Evolutionary conservation across 1,139 yeast genomes (phyloP).

Genomic region (Candida neerlandica): DNA sequence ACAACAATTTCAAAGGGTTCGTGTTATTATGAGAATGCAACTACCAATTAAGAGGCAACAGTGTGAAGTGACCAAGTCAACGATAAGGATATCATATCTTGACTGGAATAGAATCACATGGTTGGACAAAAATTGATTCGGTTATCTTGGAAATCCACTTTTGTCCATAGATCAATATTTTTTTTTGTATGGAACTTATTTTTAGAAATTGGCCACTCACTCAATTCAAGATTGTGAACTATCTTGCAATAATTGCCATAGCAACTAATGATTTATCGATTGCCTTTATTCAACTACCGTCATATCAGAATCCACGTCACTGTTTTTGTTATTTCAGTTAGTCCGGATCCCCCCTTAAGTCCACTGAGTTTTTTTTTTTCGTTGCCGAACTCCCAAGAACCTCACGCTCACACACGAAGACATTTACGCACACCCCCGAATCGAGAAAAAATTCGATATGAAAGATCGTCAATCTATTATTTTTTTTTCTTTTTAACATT

Average conservation of each 20-base stretch:
- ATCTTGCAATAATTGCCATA: too few species aligned
- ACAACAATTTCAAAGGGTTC: background rate
- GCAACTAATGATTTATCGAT: background rate
- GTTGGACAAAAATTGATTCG: too few species aligned
- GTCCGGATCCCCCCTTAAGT: background rate
- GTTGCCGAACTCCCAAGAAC: background rate
- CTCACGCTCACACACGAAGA: background rate
- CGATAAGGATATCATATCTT: too few species aligned
- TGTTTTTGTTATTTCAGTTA: too few species aligned
- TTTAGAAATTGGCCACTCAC: too few species aligned
- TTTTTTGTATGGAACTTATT: too few species aligned
- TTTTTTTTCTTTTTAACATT: background rate
- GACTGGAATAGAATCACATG: too few species aligned
- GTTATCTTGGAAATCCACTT: too few species aligned
- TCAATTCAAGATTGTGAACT: too few species aligned
- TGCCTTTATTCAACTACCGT: background rate
- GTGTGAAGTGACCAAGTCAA: too few species aligned
- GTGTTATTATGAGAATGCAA: background rate
- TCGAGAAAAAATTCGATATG: background rate
- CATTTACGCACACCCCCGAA: background rate
- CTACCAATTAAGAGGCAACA: background rate
- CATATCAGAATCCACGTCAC: background rate
- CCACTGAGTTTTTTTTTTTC: background rate
- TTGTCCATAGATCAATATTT: too few species aligned
- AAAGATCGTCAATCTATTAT: background rate